Evolutionary conservation across 2,329 filamentous ascomycete genomes (phyloP).

Genomic region (Plenodomus lindquistii): DNA sequence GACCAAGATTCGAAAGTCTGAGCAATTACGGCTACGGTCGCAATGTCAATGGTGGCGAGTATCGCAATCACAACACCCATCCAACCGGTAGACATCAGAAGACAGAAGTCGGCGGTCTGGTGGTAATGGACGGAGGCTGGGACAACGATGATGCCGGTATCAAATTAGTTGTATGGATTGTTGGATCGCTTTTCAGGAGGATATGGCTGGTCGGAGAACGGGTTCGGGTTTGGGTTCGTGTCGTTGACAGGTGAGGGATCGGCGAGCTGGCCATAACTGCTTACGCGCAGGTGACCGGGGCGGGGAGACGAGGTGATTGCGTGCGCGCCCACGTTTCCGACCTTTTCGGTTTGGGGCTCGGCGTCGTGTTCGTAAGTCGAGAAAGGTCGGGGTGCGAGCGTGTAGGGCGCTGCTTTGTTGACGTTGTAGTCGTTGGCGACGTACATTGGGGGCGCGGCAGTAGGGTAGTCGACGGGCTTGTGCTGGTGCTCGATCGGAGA

Average conservation of each 20-base stretch:
- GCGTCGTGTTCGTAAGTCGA: slow-evolving; percentile 46
- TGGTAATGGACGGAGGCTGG: slow-evolving; percentile 17
- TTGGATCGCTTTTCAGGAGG: slow-evolving; percentile 22
- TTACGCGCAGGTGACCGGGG: slow-evolving; percentile 49
- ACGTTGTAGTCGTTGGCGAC: slow-evolving; percentile 48
- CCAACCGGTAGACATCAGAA: slow-evolving; percentile 47
- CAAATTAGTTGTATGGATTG: slow-evolving; percentile 47
- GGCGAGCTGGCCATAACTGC: slow-evolving; percentile 51
- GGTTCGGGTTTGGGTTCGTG: slow-evolving; percentile 37
- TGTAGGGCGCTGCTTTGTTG: slow-evolving; percentile 53
- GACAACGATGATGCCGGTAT: slow-evolving; percentile 26
- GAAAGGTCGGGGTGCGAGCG: slow-evolving; percentile 49
- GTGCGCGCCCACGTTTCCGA: slow-evolving; percentile 49
- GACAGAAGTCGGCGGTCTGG: slow-evolving; percentile 51
- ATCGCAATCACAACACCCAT: slow-evolving; percentile 11
- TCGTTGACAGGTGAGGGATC: slow-evolving; percentile 48
- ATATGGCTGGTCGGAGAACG: slow-evolving; percentile 34
- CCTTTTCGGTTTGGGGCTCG: slow-evolving; percentile 45
- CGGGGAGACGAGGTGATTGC: slow-evolving; percentile 49
- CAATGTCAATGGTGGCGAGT: slow-evolving; percentile 33
- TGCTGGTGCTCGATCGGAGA: slow-evolving; percentile 19
- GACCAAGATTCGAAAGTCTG: slow-evolving; percentile 46
- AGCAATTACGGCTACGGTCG: slow-evolving; percentile 48
- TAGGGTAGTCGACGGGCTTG: slow-evolving; percentile 22
- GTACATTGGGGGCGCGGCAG: slow-evolving; percentile 47